These are phyloP conservation scores for Plasmodium billcollinsi DNA, from an alignment of 169 alveolate species.

Conservation along the genomic window DNA sequence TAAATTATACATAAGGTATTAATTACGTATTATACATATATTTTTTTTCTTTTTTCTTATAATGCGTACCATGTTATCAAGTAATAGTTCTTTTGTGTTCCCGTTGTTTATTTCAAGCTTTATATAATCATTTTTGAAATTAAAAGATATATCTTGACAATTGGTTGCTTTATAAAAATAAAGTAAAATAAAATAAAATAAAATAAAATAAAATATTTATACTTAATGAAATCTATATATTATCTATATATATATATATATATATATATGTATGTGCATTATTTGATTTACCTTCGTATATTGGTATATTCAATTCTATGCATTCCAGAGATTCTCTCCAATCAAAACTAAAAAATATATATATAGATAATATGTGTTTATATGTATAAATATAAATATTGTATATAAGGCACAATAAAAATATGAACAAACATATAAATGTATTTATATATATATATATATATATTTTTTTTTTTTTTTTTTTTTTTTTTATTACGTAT, in stretches of 20 bases:
- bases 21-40: background rate
- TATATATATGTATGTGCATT: background rate
- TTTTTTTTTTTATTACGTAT: slow-evolving; percentile 10
- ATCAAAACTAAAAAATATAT: slow-evolving; percentile 19
- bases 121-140: slow-evolving; percentile 42
- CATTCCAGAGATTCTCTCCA: slow-evolving; percentile 73
- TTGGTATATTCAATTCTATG: slow-evolving; percentile 56
- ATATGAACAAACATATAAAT: background rate
- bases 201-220: background rate
- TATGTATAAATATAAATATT: no score
- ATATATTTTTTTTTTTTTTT: background rate
- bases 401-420: no score
- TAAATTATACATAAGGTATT: background rate
- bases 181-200: background rate
- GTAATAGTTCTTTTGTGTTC: slow-evolving; percentile 14
- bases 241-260: no score
- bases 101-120: slow-evolving; percentile 40
- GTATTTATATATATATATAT: background rate
- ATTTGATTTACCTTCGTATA: slow-evolving; percentile 45
- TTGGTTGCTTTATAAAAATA: slow-evolving; percentile 24
- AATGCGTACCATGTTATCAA: slow-evolving; percentile 37
- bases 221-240: no score
- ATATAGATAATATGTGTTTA: no score
- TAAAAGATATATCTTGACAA: slow-evolving; percentile 23
- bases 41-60: background rate